Percentiles rank a stretch among this genome's conserved stretches.
Conservation (phyloP, 805 yeast genomes). For the Starmerella cellae region DNA sequence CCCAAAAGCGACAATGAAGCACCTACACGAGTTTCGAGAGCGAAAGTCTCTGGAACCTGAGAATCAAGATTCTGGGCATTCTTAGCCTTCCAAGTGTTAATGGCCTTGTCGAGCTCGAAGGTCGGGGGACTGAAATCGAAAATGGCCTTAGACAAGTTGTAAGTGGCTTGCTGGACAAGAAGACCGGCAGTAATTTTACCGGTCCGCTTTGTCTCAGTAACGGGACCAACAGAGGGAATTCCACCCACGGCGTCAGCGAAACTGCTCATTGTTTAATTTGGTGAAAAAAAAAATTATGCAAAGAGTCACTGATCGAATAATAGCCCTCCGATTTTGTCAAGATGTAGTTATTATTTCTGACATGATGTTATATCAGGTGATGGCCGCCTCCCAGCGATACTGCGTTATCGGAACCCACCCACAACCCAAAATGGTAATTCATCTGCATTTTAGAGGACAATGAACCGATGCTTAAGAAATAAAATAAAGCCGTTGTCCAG, state of each 20-base stretch:
- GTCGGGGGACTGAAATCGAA: constrained; percentile 55
- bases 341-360: too few species aligned
- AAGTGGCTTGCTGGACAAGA: constrained; percentile 26
- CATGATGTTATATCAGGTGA: too few species aligned
- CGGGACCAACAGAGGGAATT: constrained; percentile 7
- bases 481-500: too few species aligned
- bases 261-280: not conserved
- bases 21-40: constrained; percentile 60
- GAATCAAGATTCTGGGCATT: constrained; percentile 36
- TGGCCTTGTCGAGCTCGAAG: constrained; percentile 44
- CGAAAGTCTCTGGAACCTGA: constrained; percentile 46
- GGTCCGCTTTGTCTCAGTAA: constrained; percentile 2
- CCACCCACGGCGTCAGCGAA: constrained; percentile 8
- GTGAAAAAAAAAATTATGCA: too few species aligned
- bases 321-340: too few species aligned
- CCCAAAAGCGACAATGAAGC: constrained; percentile 73
- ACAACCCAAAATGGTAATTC: too few species aligned
- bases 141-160: constrained; percentile 26
- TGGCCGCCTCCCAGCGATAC: too few species aligned
- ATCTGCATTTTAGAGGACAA: too few species aligned
- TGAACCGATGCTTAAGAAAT: too few species aligned
- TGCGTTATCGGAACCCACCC: too few species aligned
- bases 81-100: constrained; percentile 49
- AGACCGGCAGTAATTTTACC: constrained; percentile 14
- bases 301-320: too few species aligned